Evolutionary conservation across 2,329 filamentous ascomycete species (phyloP).

Genomic region (Boeremia lycopersici): DNA sequence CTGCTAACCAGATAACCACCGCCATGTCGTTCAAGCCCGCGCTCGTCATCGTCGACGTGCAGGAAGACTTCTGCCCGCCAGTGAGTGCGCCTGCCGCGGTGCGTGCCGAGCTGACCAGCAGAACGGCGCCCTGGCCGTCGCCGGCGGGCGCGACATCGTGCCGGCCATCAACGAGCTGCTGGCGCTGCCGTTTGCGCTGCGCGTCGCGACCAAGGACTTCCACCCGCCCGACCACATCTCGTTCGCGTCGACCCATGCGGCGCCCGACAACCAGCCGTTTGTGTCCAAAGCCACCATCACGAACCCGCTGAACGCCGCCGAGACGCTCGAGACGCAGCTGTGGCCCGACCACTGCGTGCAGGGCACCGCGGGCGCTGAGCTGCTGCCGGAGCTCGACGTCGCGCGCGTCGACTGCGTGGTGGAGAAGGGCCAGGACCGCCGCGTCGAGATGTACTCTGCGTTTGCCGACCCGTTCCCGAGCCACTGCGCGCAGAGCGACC

Average conservation of each 20-base stretch:
- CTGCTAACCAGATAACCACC: neutral
- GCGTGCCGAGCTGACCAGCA: conserved; percentile 47
- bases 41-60: conserved; percentile 82
- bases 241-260: conserved; percentile 78
- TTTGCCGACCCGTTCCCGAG: conserved; percentile 80
- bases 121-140: conserved; percentile 86
- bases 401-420: conserved; percentile 68
- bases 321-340: conserved; percentile 70
- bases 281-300: conserved; percentile 66
- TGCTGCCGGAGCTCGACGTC: conserved; percentile 73
- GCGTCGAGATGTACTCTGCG: conserved; percentile 91
- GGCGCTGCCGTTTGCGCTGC: conserved; percentile 70
- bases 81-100: conserved; percentile 56
- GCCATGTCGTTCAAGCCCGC: conserved; percentile 53
- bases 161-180: conserved; percentile 77
- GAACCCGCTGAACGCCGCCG: conserved; percentile 68
- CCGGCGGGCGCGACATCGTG: conserved; percentile 72
- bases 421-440: conserved; percentile 75
- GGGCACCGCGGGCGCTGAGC: conserved; percentile 70
- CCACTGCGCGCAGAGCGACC: conserved; percentile 65
- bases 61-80: conserved; percentile 93
- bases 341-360: conserved; percentile 94
- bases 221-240: conserved; percentile 85
- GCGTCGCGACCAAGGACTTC: conserved; percentile 90
- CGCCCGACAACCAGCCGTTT: conserved; percentile 70